A percentile compares a stretch with the other conserved stretches of the same genome.
Conservation (phyloP, 306 rosid species). For the Mucuna pruriens region DNA sequence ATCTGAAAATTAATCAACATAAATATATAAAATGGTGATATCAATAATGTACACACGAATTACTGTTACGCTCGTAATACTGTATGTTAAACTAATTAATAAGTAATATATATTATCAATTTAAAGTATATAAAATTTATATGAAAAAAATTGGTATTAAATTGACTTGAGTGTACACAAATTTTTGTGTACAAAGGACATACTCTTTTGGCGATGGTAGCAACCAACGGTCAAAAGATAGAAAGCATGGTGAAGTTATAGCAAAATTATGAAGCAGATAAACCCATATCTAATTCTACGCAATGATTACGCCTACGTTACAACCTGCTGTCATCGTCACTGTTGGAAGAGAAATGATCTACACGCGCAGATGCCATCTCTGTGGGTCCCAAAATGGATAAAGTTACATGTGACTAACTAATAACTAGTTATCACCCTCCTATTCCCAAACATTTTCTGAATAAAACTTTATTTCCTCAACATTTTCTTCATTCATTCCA, state of each 20-base stretch:
- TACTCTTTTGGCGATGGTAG: not conserved
- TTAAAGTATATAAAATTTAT: not conserved
- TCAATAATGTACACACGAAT: not conserved
- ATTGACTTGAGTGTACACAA: not conserved
- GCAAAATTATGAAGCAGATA: not conserved
- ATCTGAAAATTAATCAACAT: constrained; percentile 48
- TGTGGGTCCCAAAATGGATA: not conserved
- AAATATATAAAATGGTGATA: no score
- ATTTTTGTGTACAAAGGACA: not conserved
- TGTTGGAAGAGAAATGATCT: not conserved
- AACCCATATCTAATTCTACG: not conserved
- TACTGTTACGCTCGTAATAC: no score
- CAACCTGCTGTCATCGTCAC: not conserved
- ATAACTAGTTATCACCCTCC: not conserved
- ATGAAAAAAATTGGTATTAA: not conserved
- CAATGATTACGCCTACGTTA: not conserved
- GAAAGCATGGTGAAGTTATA: not conserved
- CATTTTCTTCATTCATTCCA: no score
- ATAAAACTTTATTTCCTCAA: no score
- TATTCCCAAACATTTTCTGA: no score
- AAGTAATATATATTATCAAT: not conserved
- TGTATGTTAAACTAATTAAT: no score
- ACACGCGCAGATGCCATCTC: not conserved
- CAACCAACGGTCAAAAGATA: constrained; percentile 1
- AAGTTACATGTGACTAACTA: not conserved